phyloP scores from a whole-genome alignment of 495 filamentous ascomycete species.

The Penicillium diatomitis region DNA sequence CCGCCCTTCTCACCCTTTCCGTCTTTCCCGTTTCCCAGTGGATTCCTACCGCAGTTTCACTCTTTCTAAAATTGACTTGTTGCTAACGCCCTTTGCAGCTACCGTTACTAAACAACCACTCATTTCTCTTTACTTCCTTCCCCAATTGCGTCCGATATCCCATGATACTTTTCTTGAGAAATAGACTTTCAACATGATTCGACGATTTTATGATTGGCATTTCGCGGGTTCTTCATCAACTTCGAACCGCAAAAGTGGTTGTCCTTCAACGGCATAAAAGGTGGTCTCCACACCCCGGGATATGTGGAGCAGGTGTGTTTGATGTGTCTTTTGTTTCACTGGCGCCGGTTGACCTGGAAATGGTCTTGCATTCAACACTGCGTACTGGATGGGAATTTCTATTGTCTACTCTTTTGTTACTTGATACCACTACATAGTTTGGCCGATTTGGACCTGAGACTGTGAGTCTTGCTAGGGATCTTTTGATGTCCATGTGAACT shows the following conservation, averaged over 20 bases:
- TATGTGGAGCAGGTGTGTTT: slow-evolving; percentile 24
- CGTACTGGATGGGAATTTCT: slow-evolving; percentile 26
- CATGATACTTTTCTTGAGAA: slow-evolving; percentile 19
- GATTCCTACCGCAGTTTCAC: too few species aligned
- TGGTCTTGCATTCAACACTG: slow-evolving; percentile 43
- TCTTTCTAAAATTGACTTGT: not conserved
- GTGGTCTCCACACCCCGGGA: slow-evolving; percentile 33
- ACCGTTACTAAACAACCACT: slow-evolving; percentile 42
- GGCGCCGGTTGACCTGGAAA: slow-evolving; percentile 32
- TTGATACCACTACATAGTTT: slow-evolving; percentile 13
- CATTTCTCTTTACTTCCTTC: slow-evolving; percentile 2
- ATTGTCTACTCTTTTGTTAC: slow-evolving; percentile 6
- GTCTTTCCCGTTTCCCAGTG: too few species aligned
- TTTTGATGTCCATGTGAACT: slow-evolving; percentile 3
- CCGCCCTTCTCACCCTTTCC: not conserved
- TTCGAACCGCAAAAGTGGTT: slow-evolving; percentile 45
- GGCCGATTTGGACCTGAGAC: too few species aligned
- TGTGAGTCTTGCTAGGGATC: not conserved
- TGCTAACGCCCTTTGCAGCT: slow-evolving; percentile 9
- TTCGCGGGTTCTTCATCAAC: slow-evolving; percentile 36
- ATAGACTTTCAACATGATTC: slow-evolving; percentile 55
- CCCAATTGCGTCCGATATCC: slow-evolving; percentile 33
- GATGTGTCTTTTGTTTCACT: slow-evolving; percentile 20
- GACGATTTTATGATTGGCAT: slow-evolving; percentile 52
- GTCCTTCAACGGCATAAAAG: slow-evolving; percentile 57